These are phyloP conservation scores for Carallia brachiata DNA, from an alignment of 345 rosid genomes.

Conservation along the genomic window DNA sequence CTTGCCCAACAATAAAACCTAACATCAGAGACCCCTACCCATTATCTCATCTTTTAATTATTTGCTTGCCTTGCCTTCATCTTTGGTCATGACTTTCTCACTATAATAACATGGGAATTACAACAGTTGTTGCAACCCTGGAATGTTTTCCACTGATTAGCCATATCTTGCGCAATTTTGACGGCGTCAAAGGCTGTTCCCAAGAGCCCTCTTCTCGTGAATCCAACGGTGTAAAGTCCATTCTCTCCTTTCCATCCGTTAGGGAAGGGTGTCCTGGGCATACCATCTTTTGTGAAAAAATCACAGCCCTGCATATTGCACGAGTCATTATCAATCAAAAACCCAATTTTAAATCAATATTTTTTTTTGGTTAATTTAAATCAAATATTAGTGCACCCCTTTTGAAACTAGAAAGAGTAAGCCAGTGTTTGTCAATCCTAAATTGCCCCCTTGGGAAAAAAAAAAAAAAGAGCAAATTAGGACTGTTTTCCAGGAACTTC, in stretches of 20 bases:
- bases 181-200: conserved; percentile 75
- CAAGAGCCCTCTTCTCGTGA: conserved; percentile 70
- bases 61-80: too few species aligned
- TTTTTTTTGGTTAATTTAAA: neutral
- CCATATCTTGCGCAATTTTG: conserved; percentile 63
- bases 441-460: too few species aligned
- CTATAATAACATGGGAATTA: conserved; percentile 42
- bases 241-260: conserved; percentile 75
- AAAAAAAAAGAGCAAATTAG: neutral
- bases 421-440: too few species aligned
- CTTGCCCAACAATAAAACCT: too few species aligned
- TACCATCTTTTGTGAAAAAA: conserved; percentile 69
- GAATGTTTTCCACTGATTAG: conserved; percentile 48
- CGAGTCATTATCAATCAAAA: too few species aligned
- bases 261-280: conserved; percentile 75
- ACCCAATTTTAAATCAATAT: neutral
- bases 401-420: neutral
- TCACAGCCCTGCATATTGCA: conserved; percentile 45
- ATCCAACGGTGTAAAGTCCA: conserved; percentile 81
- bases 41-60: too few species aligned
- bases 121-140: conserved; percentile 24
- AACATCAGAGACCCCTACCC: too few species aligned
- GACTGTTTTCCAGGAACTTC: neutral
- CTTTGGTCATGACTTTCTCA: conserved; percentile 13
- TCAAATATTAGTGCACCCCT: neutral